Evolutionary conservation across 441 rosid genomes (phyloP).

Genomic region (Geranium incanum): DNA sequence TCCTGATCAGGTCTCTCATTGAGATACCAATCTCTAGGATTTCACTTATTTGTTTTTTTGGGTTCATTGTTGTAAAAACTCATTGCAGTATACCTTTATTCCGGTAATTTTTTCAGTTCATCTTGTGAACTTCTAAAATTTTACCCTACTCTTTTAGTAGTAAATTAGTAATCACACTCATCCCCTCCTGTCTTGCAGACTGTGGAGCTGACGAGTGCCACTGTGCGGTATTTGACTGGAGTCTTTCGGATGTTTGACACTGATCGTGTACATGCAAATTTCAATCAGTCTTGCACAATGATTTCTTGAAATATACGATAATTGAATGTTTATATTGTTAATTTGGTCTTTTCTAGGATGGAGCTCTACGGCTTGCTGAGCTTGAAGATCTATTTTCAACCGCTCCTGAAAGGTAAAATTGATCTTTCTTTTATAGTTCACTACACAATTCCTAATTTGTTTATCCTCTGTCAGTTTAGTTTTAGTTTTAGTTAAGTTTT

Average conservation of each 20-base stretch:
- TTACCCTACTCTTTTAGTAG: neutral
- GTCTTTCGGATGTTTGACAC: conserved; percentile 52
- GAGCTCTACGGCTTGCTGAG: conserved; percentile 45
- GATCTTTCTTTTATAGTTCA: neutral
- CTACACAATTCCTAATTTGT: neutral
- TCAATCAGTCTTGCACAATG: conserved; percentile 10
- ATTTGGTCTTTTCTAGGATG: conserved; percentile 46
- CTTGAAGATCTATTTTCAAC: conserved; percentile 56
- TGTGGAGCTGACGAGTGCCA: conserved; percentile 55
- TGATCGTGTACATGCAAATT: conserved; percentile 41
- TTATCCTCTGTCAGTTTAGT: neutral
- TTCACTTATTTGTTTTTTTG: conserved; percentile 5
- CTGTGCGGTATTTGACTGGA: conserved; percentile 44
- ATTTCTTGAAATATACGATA: neutral
- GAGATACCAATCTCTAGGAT: neutral
- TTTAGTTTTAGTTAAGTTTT: neutral
- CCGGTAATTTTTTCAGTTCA: neutral
- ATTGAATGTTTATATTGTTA: neutral
- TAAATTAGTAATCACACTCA: conserved; percentile 12
- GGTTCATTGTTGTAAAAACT: neutral
- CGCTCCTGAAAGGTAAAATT: conserved; percentile 57
- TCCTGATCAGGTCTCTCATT: conserved; percentile 54
- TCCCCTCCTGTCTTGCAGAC: conserved; percentile 33
- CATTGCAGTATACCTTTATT: neutral
- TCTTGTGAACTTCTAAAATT: conserved; percentile 4